Percentiles rank a stretch among this genome's conserved stretches.
Evolutionary conservation across 2,329 filamentous ascomycete genomes (phyloP).

Genomic region (Daldinia sp.): DNA sequence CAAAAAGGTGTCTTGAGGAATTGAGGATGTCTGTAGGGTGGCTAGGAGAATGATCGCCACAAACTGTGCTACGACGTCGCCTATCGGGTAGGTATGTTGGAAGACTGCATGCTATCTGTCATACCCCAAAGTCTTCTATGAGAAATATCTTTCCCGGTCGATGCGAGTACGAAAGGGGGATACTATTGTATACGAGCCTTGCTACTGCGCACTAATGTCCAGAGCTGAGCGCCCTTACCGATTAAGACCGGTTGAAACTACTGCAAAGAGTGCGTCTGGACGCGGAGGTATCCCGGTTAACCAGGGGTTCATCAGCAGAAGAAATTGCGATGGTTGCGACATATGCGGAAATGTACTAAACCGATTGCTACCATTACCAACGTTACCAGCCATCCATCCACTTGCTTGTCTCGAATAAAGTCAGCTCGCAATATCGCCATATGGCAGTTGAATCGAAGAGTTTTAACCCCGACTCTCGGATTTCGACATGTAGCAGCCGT

Average conservation of each 20-base stretch:
- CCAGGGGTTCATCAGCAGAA: constrained; percentile 10
- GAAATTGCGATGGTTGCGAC: constrained; percentile 24
- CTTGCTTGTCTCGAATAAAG: constrained; percentile 7
- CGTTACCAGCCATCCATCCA: constrained; percentile 7
- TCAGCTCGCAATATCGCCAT: constrained; percentile 16
- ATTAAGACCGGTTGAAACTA: constrained; percentile 26
- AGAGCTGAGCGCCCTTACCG: constrained; percentile 1
- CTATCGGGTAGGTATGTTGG: constrained; percentile 14
- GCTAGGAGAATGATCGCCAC: constrained; percentile 8
- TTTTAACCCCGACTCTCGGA: constrained; percentile 16
- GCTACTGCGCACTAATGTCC: background rate
- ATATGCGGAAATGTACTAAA: constrained; percentile 10
- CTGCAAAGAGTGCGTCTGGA: constrained; percentile 18
- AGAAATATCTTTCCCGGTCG: constrained; percentile 1
- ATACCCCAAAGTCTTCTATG: constrained; percentile 13
- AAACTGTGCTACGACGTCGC: constrained; percentile 17
- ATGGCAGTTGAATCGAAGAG: constrained; percentile 14
- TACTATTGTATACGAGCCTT: background rate
- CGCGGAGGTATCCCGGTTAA: constrained; percentile 29
- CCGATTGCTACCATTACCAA: constrained; percentile 17
- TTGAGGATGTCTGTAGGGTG: constrained; percentile 1
- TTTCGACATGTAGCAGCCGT: background rate
- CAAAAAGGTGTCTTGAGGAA: constrained; percentile 8
- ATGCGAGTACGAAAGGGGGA: constrained; percentile 14
- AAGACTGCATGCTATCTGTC: constrained; percentile 18